These are phyloP conservation scores for Drosera capensis DNA, from an alignment of 148 eudicot species.

Conservation along the genomic window DNA sequence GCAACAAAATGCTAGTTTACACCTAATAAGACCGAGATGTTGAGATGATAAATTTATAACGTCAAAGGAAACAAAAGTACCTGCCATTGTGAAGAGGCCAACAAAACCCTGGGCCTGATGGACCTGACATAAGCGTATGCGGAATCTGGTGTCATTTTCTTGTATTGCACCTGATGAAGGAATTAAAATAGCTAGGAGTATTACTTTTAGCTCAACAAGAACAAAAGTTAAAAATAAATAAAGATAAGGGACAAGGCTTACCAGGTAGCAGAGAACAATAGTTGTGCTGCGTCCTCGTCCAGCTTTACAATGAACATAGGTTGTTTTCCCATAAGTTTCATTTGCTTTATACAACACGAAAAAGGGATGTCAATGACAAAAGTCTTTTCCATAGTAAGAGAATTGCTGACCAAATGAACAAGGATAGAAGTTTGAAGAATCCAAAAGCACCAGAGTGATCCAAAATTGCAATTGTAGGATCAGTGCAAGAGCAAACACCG, in stretches of 20 bases:
- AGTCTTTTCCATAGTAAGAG: background rate
- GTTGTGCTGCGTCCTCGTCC: conserved; percentile 94
- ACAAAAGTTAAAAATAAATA: too few relatives aligned
- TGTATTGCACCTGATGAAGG: conserved; percentile 37
- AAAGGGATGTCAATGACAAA: background rate
- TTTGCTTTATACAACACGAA: conserved; percentile 19
- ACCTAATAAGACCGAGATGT: too few relatives aligned
- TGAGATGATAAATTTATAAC: too few relatives aligned
- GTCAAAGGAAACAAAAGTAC: conserved; percentile 5
- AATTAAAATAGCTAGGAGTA: background rate
- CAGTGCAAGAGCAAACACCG: too few relatives aligned
- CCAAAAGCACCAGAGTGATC: too few relatives aligned
- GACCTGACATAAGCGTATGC: conserved; percentile 57
- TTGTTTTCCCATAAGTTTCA: conserved; percentile 42
- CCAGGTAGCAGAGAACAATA: conserved; percentile 66
- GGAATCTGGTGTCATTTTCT: conserved; percentile 46
- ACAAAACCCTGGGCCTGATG: conserved; percentile 54
- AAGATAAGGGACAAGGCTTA: conserved; percentile 1
- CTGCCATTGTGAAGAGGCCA: conserved; percentile 57
- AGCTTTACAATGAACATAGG: conserved; percentile 95
- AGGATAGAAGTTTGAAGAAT: too few relatives aligned
- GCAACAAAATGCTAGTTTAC: too few relatives aligned
- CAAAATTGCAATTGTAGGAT: too few relatives aligned
- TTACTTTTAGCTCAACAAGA: background rate
- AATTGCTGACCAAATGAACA: too few relatives aligned